Base-by-base conservation (phyloP, 129 eudicot species). In the Flaveria brownii region DNA sequence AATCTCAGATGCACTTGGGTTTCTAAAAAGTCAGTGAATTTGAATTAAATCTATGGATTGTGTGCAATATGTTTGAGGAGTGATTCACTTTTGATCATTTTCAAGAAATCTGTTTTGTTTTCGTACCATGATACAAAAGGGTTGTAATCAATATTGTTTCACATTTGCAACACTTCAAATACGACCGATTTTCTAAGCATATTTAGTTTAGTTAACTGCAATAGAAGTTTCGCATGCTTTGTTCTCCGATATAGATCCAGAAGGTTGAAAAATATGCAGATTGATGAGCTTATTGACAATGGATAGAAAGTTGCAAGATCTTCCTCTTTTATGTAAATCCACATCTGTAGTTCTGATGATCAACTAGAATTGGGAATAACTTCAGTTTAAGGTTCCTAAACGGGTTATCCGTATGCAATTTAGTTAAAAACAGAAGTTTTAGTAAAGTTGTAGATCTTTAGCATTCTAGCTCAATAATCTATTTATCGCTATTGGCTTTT, bases 381-480 rank as follows among this genome's bases (percentile, higher is more conserved):
- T 72, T 30, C 18, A 54, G 4, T 52, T 72, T 33, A n/a, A 51
- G 30, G 33, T 15, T 50, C 6, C 68, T 9, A 68, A 20, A 54
- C n/a, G 30, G 20, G 20, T 28, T 30, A 30, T 62, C 20, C 8
- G 2, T 62, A 16, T 62, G 59, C n/a, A 63, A 28, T 12, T 25
- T 54, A 67, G 57, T 39, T 54, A 4, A 39, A 54, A 67, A 51
- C 51, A 18, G 74, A 20, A 78, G 68, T 55, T 54, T 55, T 41
- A 6, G 23, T 42, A 25, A 20, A 22, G 33, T n/a, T 62, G 33
- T 75, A n/a, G 42, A 23, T 75, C 49, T 22, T 28, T 51, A 13
- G 17, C 23, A 25, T 59, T 12, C 9, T 45, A 63, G 61, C 59
- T 13, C 9, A 57, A 3, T 45, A 30, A 45, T 59, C 36, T 3